Evolutionary conservation across 805 yeast species (phyloP).

Genomic region (Hanseniaspora opuntiae): DNA sequence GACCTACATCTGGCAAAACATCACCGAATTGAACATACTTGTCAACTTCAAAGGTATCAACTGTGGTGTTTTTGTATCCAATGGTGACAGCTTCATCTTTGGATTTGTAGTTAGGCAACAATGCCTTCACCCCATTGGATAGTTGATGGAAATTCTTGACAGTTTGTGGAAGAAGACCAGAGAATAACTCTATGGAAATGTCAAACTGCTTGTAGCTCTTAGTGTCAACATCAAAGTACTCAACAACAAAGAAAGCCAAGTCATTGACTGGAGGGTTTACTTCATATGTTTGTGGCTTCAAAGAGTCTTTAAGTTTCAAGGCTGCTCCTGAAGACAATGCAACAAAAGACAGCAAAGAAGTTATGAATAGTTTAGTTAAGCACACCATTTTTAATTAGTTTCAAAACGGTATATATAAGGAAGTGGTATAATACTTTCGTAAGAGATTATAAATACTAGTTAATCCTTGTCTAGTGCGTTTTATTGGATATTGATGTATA

Average conservation of each 20-base stretch:
- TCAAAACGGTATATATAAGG: no score
- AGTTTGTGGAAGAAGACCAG: conserved; percentile 51
- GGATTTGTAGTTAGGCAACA: conserved; percentile 18
- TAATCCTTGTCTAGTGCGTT: background rate
- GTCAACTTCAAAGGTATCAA: conserved; percentile 60
- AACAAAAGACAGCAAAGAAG: background rate
- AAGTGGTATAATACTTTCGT: background rate
- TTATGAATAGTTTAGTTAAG: background rate
- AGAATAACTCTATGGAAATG: conserved; percentile 51
- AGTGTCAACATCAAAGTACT: conserved; percentile 18
- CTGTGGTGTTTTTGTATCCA: conserved; percentile 45
- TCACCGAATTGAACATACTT: conserved; percentile 88
- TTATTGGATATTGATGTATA: background rate
- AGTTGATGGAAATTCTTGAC: conserved; percentile 44
- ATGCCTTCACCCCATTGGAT: conserved; percentile 32
- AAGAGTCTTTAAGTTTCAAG: background rate
- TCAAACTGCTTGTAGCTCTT: conserved; percentile 16
- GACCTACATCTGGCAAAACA: conserved; percentile 64
- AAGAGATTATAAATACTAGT: no score
- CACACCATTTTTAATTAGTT: background rate
- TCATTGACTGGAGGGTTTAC: conserved; percentile 27
- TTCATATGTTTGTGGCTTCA: conserved; percentile 15
- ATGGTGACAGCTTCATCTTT: conserved; percentile 20
- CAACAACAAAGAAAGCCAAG: conserved; percentile 20
- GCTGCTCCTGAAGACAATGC: background rate